Evolutionary conservation across 257 asterid species (phyloP), one percentile per base, ranked within the genome.

Genomic region (Nemophila menziesii): DNA sequence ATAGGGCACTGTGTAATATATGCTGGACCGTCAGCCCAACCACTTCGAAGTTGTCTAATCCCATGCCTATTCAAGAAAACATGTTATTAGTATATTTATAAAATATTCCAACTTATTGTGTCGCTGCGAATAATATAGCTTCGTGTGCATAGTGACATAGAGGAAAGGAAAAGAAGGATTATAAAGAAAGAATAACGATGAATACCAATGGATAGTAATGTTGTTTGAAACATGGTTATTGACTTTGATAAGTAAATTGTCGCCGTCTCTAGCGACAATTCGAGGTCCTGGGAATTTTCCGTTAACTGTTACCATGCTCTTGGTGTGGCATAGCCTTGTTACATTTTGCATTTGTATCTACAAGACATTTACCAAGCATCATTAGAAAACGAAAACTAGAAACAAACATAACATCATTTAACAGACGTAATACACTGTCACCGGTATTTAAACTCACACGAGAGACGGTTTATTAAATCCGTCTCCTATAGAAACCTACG

Each of bases 21-120:
- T 12, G 85, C 82, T 0, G 80, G 84, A 15, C 84, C 81, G 29
- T 78, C 90, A 0, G 90, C 78, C 90, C 84, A 78, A 37, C 85
- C 85, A 48, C 77, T 72, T 8, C 69, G 69, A 33, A 75, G 70
- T 20, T 72, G 82, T 36, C 85, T 55, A 11, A 75, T 75, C 8
- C 92, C 92, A 27, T 75, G 92, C 90, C 80, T 73, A 56, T 54
- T 18, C 11, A 6, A 8, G 22, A 2, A 23, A 15, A 44, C 5
- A 40, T 3, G 8, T 13, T 1, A n/a, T 13, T 22, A 14, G 8
- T 23, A 16, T 5, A 10, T 10, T 29, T 29, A 2, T 29, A 29
- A 29, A 29, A 29, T 2, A 10, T 29, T 5, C 7, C 4, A 29
- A 29, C 33, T 26, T 26, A n/a, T n/a, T 26, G 33, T 5, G 33